Conservation (phyloP, 108 stramenopile species). For the Nitzschia sp. region DNA sequence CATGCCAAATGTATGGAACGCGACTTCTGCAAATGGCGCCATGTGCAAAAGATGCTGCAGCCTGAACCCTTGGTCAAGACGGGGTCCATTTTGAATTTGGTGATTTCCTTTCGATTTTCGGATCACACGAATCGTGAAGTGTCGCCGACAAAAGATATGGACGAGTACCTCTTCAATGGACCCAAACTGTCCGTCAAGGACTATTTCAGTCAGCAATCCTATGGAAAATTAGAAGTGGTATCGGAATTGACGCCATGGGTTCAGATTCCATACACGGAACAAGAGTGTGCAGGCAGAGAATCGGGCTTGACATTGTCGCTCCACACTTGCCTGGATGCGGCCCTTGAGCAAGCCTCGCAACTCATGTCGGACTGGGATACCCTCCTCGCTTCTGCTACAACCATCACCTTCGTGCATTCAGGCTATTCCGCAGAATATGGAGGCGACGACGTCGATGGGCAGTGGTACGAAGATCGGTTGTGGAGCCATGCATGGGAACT, state of each 20-base stretch:
- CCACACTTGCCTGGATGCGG: conserved; percentile 22
- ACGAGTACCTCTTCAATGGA: conserved; percentile 20
- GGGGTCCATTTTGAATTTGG: conserved; percentile 20
- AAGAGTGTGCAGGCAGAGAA: conserved; percentile 17
- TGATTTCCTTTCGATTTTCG: conserved; percentile 26
- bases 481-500: conserved; percentile 45
- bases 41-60: not conserved
- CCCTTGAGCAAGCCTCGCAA: conserved; percentile 7
- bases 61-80: not conserved
- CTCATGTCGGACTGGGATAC: not conserved
- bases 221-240: conserved; percentile 21
- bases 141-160: conserved; percentile 18
- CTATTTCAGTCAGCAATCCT: conserved; percentile 28
- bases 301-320: conserved; percentile 15
- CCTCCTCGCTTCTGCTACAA: conserved; percentile 2
- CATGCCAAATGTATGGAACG: conserved; percentile 21
- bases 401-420: conserved; percentile 56
- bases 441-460: conserved; percentile 40
- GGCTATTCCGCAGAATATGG: conserved; percentile 74
- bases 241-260: conserved; percentile 25
- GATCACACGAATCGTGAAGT: conserved; percentile 20
- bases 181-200: conserved; percentile 15
- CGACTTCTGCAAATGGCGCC: conserved; percentile 18
- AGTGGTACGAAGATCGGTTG: conserved; percentile 30
- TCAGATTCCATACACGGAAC: conserved; percentile 21